Conservation (phyloP, 192 early-diverging fungal genomes). For the Rhizophagus clarus region DNA sequence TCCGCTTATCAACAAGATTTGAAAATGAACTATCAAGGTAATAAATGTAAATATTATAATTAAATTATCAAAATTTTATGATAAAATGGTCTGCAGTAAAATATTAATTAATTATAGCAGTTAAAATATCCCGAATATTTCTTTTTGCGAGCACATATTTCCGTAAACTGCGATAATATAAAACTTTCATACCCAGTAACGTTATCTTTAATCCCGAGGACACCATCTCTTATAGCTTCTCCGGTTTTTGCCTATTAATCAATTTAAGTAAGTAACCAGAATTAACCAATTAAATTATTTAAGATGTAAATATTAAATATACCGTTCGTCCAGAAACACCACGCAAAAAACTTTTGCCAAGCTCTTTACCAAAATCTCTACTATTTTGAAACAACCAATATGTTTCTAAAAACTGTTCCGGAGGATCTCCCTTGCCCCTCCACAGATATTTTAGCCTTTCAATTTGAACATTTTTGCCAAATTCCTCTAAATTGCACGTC, state of each 20-base stretch:
- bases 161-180: background rate
- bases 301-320: background rate
- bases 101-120: background rate
- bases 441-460: constrained; percentile 41
- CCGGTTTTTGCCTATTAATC: constrained; percentile 27
- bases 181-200: constrained; percentile 23
- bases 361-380: constrained; percentile 29
- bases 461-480: constrained; percentile 38
- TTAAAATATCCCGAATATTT: too few species aligned
- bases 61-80: too few species aligned
- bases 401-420: constrained; percentile 11
- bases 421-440: constrained; percentile 26
- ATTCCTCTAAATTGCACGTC: constrained; percentile 39
- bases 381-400: constrained; percentile 25
- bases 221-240: constrained; percentile 17
- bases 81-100: background rate
- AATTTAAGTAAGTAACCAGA: too few species aligned
- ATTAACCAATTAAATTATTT: background rate
- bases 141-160: background rate
- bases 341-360: constrained; percentile 37
- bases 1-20: constrained; percentile 2
- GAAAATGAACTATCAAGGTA: constrained; percentile 15
- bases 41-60: too few species aligned
- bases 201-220: constrained; percentile 14
- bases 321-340: constrained; percentile 34